phyloP scores from a whole-genome alignment of 805 yeast genomes.

The Saccharomycopsis amapae region DNA sequence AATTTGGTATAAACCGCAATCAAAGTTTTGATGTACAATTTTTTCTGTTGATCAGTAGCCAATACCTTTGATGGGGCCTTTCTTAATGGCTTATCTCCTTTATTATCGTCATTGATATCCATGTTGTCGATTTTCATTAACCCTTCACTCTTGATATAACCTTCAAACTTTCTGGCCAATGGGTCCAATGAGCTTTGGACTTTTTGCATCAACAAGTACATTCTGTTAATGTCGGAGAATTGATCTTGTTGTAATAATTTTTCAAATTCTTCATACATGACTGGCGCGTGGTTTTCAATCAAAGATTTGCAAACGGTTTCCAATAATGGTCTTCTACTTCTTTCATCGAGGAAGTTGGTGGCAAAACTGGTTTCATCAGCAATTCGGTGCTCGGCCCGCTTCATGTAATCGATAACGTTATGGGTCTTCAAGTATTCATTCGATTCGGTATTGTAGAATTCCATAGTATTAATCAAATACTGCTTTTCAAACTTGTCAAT shows the following conservation, averaged over 20 bases:
- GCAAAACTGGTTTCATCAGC: conserved; percentile 78
- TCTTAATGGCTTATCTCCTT: conserved; percentile 20
- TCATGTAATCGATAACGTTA: conserved; percentile 86
- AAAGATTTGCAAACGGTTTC: conserved; percentile 70
- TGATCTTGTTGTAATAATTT: conserved; percentile 67
- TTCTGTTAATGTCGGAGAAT: conserved; percentile 64
- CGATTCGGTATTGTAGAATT: conserved; percentile 50
- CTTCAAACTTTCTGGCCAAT: conserved; percentile 63
- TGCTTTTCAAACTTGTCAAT: conserved; percentile 70
- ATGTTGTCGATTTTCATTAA: conserved; percentile 51
- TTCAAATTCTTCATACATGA: conserved; percentile 70
- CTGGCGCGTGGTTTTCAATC: conserved; percentile 70
- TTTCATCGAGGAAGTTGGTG: conserved; percentile 74
- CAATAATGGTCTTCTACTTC: conserved; percentile 70
- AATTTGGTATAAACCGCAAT: conserved; percentile 64
- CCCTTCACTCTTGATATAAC: conserved; percentile 65
- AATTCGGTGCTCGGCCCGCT: conserved; percentile 74
- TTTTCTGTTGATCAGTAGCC: conserved; percentile 49
- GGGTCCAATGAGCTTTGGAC: conserved; percentile 77
- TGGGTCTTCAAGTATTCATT: conserved; percentile 56
- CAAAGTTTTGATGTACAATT: conserved; percentile 69
- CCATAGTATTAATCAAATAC: conserved; percentile 63
- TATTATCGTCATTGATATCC: conserved; percentile 15
- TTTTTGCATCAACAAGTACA: conserved; percentile 68
- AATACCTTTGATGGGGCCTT: conserved; percentile 13